A percentile compares a stretch with the other conserved stretches of the same genome.
These are phyloP conservation scores for Camellia japonica DNA, from an alignment of 148 eudicot genomes.

Conservation along the genomic window DNA sequence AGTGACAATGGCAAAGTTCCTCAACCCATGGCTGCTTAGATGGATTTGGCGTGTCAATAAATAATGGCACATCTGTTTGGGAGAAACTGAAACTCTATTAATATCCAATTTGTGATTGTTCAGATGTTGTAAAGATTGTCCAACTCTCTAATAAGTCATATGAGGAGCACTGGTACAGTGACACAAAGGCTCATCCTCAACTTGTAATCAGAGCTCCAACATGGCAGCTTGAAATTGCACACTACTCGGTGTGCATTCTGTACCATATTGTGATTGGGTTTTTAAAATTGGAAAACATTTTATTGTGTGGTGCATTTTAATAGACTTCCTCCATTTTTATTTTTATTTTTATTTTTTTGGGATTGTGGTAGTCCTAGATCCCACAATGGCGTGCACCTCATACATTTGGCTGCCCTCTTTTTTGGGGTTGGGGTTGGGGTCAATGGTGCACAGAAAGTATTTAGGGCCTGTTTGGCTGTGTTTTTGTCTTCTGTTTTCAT, in stretches of 20 bases:
- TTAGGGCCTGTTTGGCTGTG: no score
- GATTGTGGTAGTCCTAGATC: no score
- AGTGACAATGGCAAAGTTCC: conserved; percentile 30
- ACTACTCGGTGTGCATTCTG: not conserved
- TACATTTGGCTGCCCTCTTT: no score
- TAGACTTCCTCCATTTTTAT: not conserved
- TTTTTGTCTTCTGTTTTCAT: no score
- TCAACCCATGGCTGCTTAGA: conserved; percentile 36
- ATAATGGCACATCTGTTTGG: not conserved
- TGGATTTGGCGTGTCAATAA: not conserved
- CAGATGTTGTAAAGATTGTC: not conserved
- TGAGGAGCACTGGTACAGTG: not conserved
- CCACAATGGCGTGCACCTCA: no score
- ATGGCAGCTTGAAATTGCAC: no score
- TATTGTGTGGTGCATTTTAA: not conserved
- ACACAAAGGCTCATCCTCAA: not conserved
- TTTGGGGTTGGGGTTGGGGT: no score
- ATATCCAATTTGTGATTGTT: not conserved
- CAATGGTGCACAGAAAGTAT: no score
- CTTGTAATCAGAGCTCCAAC: no score
- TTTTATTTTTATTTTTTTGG: no score
- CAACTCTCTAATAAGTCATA: not conserved
- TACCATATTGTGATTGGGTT: not conserved
- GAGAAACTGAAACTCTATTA: not conserved
- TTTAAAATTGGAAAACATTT: not conserved